phyloP scores from a whole-genome alignment of 257 asterid species.

The Ocimum tenuiflorum region DNA sequence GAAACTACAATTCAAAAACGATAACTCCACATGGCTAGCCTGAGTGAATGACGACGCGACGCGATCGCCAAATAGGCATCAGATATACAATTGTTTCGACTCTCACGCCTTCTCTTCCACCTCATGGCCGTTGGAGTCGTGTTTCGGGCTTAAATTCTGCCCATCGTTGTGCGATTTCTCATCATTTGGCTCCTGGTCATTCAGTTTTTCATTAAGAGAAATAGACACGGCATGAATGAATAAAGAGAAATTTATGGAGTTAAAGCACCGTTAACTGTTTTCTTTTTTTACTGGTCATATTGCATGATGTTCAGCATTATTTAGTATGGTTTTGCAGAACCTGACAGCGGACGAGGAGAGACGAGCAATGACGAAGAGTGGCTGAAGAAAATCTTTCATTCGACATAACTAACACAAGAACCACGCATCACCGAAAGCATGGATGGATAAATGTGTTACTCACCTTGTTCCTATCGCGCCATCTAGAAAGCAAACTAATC shows the following conservation, averaged over 20 bases:
- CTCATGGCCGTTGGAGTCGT: conserved; percentile 39
- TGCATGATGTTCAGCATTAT: too few species aligned
- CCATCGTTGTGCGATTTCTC: conserved; percentile 30
- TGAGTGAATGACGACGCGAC: not conserved
- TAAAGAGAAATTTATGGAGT: too few species aligned
- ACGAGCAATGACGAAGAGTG: too few species aligned
- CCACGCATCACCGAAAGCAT: not conserved
- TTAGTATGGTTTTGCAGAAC: too few species aligned
- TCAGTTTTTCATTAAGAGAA: not conserved
- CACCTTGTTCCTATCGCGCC: conserved; percentile 93
- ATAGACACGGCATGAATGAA: too few species aligned
- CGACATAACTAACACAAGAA: too few species aligned
- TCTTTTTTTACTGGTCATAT: too few species aligned
- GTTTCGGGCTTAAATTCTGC: conserved; percentile 16
- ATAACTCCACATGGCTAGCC: conserved; percentile 12
- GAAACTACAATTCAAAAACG: not conserved
- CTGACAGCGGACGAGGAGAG: too few species aligned
- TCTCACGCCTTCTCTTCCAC: conserved; percentile 35
- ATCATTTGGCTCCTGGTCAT: conserved; percentile 37
- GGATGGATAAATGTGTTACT: conserved; percentile 13
- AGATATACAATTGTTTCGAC: not conserved
- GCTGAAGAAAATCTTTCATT: too few species aligned
- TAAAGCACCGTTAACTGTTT: too few species aligned
- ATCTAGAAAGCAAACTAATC: conserved; percentile 69
- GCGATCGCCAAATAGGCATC: not conserved